Percentiles rank a stretch among this genome's conserved stretches.
Conservation (phyloP, 805 yeast genomes). For the Jamesozyma rosinii region DNA sequence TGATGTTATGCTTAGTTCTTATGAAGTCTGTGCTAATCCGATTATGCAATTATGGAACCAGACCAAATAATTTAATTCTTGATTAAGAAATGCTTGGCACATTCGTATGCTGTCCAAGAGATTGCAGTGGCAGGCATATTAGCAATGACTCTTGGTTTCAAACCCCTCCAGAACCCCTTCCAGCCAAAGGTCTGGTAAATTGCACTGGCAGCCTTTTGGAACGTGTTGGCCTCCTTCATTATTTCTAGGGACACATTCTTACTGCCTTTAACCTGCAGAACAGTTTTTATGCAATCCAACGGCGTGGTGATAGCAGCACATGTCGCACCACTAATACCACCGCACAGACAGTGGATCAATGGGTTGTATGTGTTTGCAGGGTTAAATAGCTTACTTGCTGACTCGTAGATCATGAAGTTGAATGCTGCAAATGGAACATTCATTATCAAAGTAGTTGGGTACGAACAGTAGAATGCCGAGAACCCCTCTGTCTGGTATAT, state of each 20-base stretch:
- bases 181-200: conserved; percentile 52
- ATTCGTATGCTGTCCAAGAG: conserved; percentile 95
- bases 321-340: conserved; percentile 88
- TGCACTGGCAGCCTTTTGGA: conserved; percentile 59
- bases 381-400: conserved; percentile 65
- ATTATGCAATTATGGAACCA: not conserved
- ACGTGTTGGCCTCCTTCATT: conserved; percentile 49
- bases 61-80: not conserved
- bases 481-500: conserved; percentile 59
- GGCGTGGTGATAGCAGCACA: conserved; percentile 96
- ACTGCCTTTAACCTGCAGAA: conserved; percentile 70
- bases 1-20: no score
- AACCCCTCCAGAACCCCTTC: conserved; percentile 70
- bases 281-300: conserved; percentile 85
- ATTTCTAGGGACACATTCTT: conserved; percentile 33
- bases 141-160: conserved; percentile 82
- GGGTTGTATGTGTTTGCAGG: conserved; percentile 79
- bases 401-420: conserved; percentile 88
- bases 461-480: conserved; percentile 79
- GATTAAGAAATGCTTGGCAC: conserved; percentile 58
- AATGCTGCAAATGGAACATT: conserved; percentile 92
- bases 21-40: not conserved
- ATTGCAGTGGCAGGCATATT: conserved; percentile 95
- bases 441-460: conserved; percentile 87
- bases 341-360: conserved; percentile 80